Conservation (phyloP, 2,329 filamentous ascomycete species). For the Conoideocrella luteorostrata region DNA sequence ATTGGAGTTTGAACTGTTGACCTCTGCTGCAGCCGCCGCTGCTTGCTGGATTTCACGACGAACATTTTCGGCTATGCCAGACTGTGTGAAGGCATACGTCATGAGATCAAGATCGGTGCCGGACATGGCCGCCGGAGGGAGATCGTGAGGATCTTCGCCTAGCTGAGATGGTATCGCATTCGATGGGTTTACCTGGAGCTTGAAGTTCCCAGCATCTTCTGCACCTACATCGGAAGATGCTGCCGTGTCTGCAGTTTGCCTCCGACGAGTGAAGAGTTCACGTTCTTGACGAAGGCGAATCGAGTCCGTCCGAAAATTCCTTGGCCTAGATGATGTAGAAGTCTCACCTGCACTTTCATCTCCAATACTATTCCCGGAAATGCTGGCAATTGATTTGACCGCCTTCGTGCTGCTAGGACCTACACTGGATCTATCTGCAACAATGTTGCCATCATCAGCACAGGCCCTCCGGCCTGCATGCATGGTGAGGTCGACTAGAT, state of each 20-base stretch:
- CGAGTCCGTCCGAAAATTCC: slow-evolving; percentile 67
- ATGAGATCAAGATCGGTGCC: slow-evolving; percentile 78
- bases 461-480: slow-evolving; percentile 65
- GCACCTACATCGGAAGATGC: slow-evolving; percentile 51
- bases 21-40: slow-evolving; percentile 55
- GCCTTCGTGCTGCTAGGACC: slow-evolving; percentile 81
- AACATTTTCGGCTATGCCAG: slow-evolving; percentile 67
- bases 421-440: slow-evolving; percentile 56
- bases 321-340: slow-evolving; percentile 56
- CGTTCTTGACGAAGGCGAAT: slow-evolving; percentile 81
- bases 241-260: slow-evolving; percentile 56
- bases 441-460: slow-evolving; percentile 45
- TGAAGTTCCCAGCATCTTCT: slow-evolving; percentile 44
- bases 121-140: slow-evolving; percentile 51
- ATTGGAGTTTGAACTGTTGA: slow-evolving; percentile 58
- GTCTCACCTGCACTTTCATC: slow-evolving; percentile 58
- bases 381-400: slow-evolving; percentile 84
- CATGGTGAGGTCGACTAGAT: slow-evolving; percentile 96
- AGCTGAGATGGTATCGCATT: slow-evolving; percentile 48
- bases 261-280: slow-evolving; percentile 79
- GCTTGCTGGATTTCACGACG: slow-evolving; percentile 73
- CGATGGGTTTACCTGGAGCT: slow-evolving; percentile 40
- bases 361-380: slow-evolving; percentile 68
- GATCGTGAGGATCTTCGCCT: slow-evolving; percentile 62
- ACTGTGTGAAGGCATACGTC: slow-evolving; percentile 67